Evolutionary conservation across 495 filamentous ascomycete genomes (phyloP).

Genomic region (Entonaema liquescens): DNA sequence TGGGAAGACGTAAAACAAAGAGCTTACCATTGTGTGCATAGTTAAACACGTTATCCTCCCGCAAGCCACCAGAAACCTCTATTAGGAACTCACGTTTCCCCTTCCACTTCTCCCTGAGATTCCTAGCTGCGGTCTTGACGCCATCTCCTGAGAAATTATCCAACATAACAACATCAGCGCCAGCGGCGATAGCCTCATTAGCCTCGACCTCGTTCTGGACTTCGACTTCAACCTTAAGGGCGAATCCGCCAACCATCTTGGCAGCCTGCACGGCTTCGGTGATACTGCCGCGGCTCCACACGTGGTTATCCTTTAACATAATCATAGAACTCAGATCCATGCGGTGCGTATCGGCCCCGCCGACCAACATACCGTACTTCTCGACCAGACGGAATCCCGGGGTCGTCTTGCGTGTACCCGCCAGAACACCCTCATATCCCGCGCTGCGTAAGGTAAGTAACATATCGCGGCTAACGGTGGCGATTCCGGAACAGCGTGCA

Average conservation of each 20-base stretch:
- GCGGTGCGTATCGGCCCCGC: slow-evolving; percentile 88
- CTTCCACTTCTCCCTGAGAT: slow-evolving; percentile 79
- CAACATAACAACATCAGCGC: slow-evolving; percentile 95
- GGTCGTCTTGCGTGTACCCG: slow-evolving; percentile 95
- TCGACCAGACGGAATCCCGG: slow-evolving; percentile 95
- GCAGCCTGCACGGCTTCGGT: slow-evolving; percentile 83
- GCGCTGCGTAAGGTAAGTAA: slow-evolving; percentile 61
- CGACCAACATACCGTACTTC: slow-evolving; percentile 96
- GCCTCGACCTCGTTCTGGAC: slow-evolving; percentile 87
- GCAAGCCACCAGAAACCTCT: slow-evolving; percentile 92
- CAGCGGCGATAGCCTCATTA: slow-evolving; percentile 86
- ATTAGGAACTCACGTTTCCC: slow-evolving; percentile 75
- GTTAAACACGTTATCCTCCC: slow-evolving; percentile 77
- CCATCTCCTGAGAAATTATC: slow-evolving; percentile 89
- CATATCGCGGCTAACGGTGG: slow-evolving; percentile 69
- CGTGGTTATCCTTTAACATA: slow-evolving; percentile 99
- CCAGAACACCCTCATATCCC: slow-evolving; percentile 85
- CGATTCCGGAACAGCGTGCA: slow-evolving; percentile 91
- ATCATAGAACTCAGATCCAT: slow-evolving; percentile 94
- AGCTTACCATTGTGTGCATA: slow-evolving; percentile 78
- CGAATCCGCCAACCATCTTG: slow-evolving; percentile 84
- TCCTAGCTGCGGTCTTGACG: slow-evolving; percentile 72
- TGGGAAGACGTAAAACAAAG: not conserved
- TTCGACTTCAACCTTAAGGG: slow-evolving; percentile 95
- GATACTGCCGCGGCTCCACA: slow-evolving; percentile 88